Percentiles rank a stretch among this genome's conserved stretches.
These are phyloP conservation scores for Fraxinus ornus DNA, from an alignment of 305 asterid species.

Conservation along the genomic window DNA sequence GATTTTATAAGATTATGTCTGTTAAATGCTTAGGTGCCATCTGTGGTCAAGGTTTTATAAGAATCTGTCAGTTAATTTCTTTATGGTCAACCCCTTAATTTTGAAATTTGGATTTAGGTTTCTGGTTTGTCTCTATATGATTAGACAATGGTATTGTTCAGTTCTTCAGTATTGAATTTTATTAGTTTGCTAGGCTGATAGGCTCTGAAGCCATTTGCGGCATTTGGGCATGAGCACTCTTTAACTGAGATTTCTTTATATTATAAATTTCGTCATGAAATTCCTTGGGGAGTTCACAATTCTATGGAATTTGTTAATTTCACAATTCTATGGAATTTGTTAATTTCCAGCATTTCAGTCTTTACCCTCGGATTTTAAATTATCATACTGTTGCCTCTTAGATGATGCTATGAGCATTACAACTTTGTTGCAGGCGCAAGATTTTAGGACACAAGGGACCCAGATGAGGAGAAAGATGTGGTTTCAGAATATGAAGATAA, in stretches of 20 bases:
- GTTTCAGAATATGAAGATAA: constrained; percentile 80
- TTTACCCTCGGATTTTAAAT: background rate
- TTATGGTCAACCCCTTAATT: background rate
- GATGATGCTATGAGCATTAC: constrained; percentile 2
- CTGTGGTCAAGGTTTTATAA: background rate
- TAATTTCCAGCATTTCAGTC: background rate
- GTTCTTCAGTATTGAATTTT: background rate
- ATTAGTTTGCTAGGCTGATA: background rate
- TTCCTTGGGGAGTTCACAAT: background rate
- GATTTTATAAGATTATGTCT: background rate
- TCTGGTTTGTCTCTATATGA: background rate
- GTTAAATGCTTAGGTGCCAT: background rate
- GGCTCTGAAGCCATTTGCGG: background rate
- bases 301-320: background rate
- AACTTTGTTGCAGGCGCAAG: constrained; percentile 58
- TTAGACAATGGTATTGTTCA: background rate
- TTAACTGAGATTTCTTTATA: background rate
- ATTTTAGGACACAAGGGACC: constrained; percentile 82
- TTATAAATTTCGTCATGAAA: background rate
- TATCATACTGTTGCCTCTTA: background rate
- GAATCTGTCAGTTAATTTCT: background rate
- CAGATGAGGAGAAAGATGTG: constrained; percentile 81
- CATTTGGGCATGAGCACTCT: background rate
- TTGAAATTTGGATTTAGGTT: background rate
- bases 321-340: background rate